Percentiles rank a stretch among this genome's conserved stretches.
Conservation (phyloP, 176 grass and related monocot species). For the Triticum dicoccoides region DNA sequence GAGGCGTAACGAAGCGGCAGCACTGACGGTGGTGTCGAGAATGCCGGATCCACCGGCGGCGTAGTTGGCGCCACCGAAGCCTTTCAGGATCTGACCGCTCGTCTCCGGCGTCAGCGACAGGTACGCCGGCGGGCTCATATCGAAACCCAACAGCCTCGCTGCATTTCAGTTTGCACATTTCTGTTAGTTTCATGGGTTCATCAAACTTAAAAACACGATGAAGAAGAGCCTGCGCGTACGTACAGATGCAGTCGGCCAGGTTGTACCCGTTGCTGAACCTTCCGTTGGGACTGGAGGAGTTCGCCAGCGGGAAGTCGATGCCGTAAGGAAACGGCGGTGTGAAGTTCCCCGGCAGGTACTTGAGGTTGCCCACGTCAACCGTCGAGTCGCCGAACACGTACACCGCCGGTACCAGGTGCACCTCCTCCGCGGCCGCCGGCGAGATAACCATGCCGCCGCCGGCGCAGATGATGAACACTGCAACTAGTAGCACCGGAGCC, state of each 20-base stretch:
- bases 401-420: slow-evolving; percentile 47
- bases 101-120: slow-evolving; percentile 39
- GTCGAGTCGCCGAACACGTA: slow-evolving; percentile 63
- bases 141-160: slow-evolving; percentile 57
- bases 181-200: background rate
- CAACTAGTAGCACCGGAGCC: background rate
- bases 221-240: background rate
- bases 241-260: slow-evolving; percentile 43
- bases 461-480: background rate
- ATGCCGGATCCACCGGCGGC: slow-evolving; percentile 60
- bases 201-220: too few relatives aligned
- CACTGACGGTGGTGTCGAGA: slow-evolving; percentile 49
- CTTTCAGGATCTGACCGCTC: slow-evolving; percentile 31
- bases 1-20: too few relatives aligned
- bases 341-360: slow-evolving; percentile 29
- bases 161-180: background rate
- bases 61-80: slow-evolving; percentile 50
- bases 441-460: background rate
- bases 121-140: slow-evolving; percentile 54
- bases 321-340: slow-evolving; percentile 45
- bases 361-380: slow-evolving; percentile 54
- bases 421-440: slow-evolving; percentile 13
- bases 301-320: slow-evolving; percentile 39
- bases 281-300: slow-evolving; percentile 30
- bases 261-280: slow-evolving; percentile 76